These are phyloP conservation scores for Colletotrichum tamarilloi DNA, from an alignment of 2,329 filamentous ascomycete species.

Conservation along the genomic window DNA sequence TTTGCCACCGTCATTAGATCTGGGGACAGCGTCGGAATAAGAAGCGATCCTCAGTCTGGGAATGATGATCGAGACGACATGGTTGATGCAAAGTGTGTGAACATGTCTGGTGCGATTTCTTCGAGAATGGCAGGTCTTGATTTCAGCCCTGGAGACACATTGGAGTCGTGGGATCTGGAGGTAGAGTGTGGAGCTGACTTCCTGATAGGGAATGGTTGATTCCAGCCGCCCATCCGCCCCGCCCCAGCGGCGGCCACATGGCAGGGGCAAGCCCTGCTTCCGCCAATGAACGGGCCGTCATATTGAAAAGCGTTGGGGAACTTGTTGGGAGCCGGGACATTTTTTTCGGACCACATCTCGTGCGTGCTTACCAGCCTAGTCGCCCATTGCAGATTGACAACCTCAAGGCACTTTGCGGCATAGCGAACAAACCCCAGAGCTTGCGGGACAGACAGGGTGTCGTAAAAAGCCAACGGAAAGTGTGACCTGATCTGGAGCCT, in stretches of 20 bases:
- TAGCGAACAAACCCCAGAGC: conserved; percentile 10
- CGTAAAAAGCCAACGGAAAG: conserved; percentile 16
- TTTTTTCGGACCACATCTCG: conserved; percentile 28
- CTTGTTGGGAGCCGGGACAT: conserved; percentile 33
- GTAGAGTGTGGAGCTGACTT: not conserved
- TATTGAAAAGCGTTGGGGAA: conserved; percentile 35
- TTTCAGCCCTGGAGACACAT: conserved; percentile 19
- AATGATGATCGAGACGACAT: not conserved
- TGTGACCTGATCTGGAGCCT: conserved; percentile 30
- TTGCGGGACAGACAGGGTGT: conserved; percentile 13
- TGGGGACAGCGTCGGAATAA: not conserved
- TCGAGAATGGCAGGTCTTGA: not conserved
- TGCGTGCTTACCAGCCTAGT: conserved; percentile 32
- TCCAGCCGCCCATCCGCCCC: conserved; percentile 31
- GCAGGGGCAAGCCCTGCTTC: conserved; percentile 18
- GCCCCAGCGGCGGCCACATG: conserved; percentile 29
- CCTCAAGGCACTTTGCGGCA: conserved; percentile 1
- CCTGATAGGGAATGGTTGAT: conserved; percentile 10
- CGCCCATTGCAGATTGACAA: conserved; percentile 33
- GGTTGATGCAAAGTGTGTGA: not conserved
- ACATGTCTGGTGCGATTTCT: not conserved
- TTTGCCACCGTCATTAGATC: conserved; percentile 3
- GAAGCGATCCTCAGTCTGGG: not conserved
- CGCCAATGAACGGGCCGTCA: conserved; percentile 26
- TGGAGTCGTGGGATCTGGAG: conserved; percentile 10